phyloP scores from a whole-genome alignment of 75 land plant species.

The Azolla pinnata region DNA sequence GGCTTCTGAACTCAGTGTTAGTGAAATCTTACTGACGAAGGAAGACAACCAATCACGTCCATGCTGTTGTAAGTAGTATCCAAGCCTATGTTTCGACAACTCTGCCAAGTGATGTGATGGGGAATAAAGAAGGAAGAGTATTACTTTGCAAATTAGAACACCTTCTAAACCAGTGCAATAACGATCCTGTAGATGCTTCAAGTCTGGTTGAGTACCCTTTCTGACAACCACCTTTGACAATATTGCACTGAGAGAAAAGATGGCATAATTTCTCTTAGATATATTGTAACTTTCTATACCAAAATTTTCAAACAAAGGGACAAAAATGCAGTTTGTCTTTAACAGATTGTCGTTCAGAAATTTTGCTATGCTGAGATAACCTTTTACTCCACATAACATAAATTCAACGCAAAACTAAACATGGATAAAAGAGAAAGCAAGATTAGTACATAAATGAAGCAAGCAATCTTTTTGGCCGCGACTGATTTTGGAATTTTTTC shows the following conservation, averaged over 20 bases:
- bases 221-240: constrained; percentile 3
- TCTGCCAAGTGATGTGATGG: neutral
- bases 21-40: neutral
- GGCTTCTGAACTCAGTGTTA: neutral
- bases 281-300: no score
- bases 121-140: constrained; percentile 4
- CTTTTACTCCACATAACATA: no score
- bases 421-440: no score
- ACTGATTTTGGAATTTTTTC: no score
- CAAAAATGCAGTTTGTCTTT: no score
- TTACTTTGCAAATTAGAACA: neutral
- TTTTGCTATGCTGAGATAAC: no score
- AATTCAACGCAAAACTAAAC: no score
- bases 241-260: neutral
- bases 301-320: no score
- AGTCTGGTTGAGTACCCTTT: neutral
- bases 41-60: constrained; percentile 6
- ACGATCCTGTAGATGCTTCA: neutral
- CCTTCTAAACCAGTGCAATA: constrained; percentile 3
- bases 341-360: no score
- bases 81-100: neutral
- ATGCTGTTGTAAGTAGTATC: neutral
- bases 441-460: no score
- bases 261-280: no score
- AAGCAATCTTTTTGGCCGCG: no score